These are phyloP conservation scores for Aureobasidium sp. DNA, from an alignment of 2,329 filamentous ascomycete genomes.

Conservation along the genomic window DNA sequence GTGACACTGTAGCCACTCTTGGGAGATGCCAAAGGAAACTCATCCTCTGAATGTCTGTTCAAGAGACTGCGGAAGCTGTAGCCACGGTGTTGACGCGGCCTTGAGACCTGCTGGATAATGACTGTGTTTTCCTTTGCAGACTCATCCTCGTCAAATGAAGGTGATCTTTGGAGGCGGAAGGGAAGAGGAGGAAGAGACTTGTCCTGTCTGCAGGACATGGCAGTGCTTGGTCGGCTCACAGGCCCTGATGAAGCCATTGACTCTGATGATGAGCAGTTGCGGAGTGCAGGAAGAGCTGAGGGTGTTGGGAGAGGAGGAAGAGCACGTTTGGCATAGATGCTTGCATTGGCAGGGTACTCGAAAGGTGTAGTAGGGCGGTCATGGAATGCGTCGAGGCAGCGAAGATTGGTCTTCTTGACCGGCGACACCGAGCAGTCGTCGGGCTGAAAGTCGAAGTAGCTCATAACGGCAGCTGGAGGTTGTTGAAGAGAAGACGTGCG, in stretches of 20 bases:
- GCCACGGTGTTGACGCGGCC: slow-evolving; percentile 18
- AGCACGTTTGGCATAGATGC: slow-evolving; percentile 18
- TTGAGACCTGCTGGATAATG: slow-evolving; percentile 7
- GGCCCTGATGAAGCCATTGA: slow-evolving; percentile 16
- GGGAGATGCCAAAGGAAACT: slow-evolving; percentile 10
- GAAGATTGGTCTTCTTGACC: slow-evolving; percentile 16
- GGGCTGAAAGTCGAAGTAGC: slow-evolving; percentile 15
- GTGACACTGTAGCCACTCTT: slow-evolving; percentile 11
- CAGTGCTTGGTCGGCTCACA: slow-evolving; percentile 10
- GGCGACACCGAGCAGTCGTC: slow-evolving; percentile 10
- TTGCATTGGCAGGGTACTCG: slow-evolving; percentile 18
- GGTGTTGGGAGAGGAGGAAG: slow-evolving; percentile 19
- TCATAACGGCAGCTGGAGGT: slow-evolving; percentile 11
- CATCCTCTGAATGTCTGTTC: slow-evolving; percentile 17
- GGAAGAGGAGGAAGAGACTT: slow-evolving; percentile 19
- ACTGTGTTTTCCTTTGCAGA: slow-evolving; percentile 9
- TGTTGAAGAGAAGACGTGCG: slow-evolving; percentile 13
- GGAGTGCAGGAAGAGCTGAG: slow-evolving; percentile 8
- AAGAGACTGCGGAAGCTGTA: slow-evolving; percentile 20
- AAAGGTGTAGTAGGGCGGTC: slow-evolving; percentile 14
- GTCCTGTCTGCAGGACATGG: slow-evolving; percentile 15
- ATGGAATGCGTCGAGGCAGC: slow-evolving; percentile 19
- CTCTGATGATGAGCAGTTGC: slow-evolving; percentile 17
- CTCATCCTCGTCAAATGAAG: slow-evolving; percentile 18
- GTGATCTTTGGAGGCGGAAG: slow-evolving; percentile 15